Conservation (phyloP, 148 eudicot species). For the Mesembryanthemum crystallinum region DNA sequence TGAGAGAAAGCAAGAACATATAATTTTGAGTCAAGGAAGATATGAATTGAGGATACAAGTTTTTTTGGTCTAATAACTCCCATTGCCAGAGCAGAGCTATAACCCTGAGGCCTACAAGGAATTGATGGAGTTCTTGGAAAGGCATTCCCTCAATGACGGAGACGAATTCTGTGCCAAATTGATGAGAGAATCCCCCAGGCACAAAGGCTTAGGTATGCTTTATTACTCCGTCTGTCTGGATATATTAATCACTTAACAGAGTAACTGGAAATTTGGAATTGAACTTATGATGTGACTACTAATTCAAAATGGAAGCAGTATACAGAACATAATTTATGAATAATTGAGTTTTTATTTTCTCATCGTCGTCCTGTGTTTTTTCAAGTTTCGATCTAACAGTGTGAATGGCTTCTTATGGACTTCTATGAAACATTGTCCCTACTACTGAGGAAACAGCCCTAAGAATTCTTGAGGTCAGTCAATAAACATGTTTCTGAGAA, state of each 20-base stretch:
- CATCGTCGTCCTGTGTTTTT: no score
- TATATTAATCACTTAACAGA: no score
- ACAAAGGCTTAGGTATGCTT: constrained; percentile 61
- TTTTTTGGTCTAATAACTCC: constrained; percentile 17
- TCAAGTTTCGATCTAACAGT: constrained; percentile 12
- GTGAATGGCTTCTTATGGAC: constrained; percentile 1
- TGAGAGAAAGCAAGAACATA: background rate
- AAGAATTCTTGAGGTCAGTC: constrained; percentile 45
- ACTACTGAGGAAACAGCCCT: constrained; percentile 28
- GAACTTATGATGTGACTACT: no score
- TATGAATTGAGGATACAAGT: constrained; percentile 3
- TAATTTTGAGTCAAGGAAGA: no score
- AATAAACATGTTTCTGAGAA: background rate
- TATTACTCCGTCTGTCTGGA: background rate
- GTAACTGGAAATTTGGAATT: no score
- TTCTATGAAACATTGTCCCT: background rate
- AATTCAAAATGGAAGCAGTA: background rate
- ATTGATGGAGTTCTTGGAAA: constrained; percentile 68
- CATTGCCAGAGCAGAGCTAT: constrained; percentile 77
- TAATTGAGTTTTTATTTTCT: background rate
- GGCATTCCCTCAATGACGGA: constrained; percentile 59
- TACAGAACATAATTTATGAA: background rate
- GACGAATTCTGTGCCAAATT: constrained; percentile 74
- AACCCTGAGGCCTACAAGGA: constrained; percentile 75
- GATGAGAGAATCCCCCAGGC: constrained; percentile 76